Base-by-base conservation (phyloP, 306 rosid genomes). In the Malus sieversii region DNA sequence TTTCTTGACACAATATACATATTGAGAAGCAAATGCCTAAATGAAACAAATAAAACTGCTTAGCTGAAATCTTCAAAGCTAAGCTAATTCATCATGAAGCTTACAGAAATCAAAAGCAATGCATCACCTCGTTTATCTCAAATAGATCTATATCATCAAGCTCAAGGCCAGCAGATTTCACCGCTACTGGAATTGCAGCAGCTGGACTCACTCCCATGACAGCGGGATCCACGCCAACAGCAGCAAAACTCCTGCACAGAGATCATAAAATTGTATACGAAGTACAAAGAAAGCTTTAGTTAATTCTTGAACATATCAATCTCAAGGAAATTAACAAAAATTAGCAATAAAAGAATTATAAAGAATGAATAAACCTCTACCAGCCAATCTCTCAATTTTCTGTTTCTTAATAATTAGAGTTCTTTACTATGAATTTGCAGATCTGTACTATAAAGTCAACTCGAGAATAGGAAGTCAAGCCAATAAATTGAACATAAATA, bases 181-280 rank as follows among this genome's bases (percentile, higher is more conserved):
- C 95, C 16, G 98, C 96, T 57, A 90, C 90, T 19, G 97, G 97
- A 75, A 94, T 88, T 74, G 97, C 98, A 79, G 51, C 87, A 61
- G 98, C 96, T 33, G 98, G 98, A 52, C 96, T 95, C 61, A 94
- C 76, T 14, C 97, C 98, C 98, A 94, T 94, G 20, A 94, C 88
- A 57, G 95, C 85, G 58, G 98, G 98, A 81, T 94, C 98, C 61
- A 94, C 98, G 33, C 98, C 98, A 76, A 94, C 97, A n/a, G 86
- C 98, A 75, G 85, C 75, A 85, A 90, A 94, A 85, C 93, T 87
- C 98, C 98, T 90, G 80, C 73, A 77, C 76, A 78, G 10, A 79
- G 69, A 62, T 40, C 68, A 33, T 19, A 68, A 83, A 42, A 55
- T 77, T 44, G 80, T 69, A 55, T 55, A 40, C 25, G 55, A 68